phyloP scores from a whole-genome alignment of 805 yeast species.

The Kuraishia cidri region DNA sequence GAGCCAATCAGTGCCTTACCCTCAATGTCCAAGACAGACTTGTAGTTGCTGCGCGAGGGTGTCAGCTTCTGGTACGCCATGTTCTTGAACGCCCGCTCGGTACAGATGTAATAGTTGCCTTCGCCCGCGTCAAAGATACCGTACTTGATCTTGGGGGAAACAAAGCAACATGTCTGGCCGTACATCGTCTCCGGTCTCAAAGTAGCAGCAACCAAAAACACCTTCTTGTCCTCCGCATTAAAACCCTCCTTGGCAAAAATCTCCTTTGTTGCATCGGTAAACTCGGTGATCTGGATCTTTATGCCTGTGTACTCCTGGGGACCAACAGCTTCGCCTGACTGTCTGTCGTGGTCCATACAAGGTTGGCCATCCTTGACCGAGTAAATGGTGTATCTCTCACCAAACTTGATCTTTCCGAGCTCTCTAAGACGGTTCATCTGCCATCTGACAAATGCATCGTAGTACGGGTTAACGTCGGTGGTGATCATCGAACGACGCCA shows the following conservation, averaged over 20 bases:
- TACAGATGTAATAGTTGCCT: conserved; percentile 70
- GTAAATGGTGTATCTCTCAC: conserved; percentile 95
- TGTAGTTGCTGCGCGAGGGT: conserved; percentile 75
- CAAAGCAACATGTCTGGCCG: conserved; percentile 97
- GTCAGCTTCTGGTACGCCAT: conserved; percentile 94
- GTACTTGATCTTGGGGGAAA: conserved; percentile 87
- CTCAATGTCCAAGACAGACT: conserved; percentile 44
- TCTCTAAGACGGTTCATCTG: conserved; percentile 85
- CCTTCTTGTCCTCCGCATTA: conserved; percentile 44
- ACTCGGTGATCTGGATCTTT: conserved; percentile 67
- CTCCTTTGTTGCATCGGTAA: conserved; percentile 47
- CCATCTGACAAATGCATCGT: conserved; percentile 94
- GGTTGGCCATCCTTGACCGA: conserved; percentile 99
- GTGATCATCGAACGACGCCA: conserved; percentile 97
- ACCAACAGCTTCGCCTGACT: conserved; percentile 91
- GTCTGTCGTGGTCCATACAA: conserved; percentile 98
- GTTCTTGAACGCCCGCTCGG: conserved; percentile 94
- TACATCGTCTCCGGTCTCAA: conserved; percentile 98
- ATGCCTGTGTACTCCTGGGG: conserved; percentile 96
- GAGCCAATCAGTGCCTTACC: conserved; percentile 83
- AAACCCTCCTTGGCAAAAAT: conserved; percentile 40
- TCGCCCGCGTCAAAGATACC: conserved; percentile 86
- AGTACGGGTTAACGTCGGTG: conserved; percentile 91
- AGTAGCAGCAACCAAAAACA: conserved; percentile 90
- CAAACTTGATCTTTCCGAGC: conserved; percentile 88